Evolutionary conservation across 495 filamentous ascomycete species (phyloP).

Genomic region (Hypoxylon subgilvum): DNA sequence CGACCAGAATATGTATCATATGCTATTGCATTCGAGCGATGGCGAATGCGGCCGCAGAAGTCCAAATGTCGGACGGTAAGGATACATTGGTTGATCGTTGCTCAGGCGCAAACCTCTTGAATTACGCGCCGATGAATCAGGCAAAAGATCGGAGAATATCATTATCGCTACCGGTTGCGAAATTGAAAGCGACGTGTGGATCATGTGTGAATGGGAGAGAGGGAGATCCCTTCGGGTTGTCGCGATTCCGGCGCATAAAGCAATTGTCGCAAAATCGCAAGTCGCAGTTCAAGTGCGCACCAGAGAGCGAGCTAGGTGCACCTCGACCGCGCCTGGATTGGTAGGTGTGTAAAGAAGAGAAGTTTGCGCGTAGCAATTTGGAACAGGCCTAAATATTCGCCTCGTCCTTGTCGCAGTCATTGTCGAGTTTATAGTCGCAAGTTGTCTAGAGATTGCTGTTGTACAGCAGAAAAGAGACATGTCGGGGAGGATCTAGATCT

Average conservation of each 20-base stretch:
- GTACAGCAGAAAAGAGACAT: conserved; percentile 15
- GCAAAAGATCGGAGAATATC: neutral
- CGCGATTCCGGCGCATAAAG: conserved; percentile 14
- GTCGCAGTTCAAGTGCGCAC: conserved; percentile 3
- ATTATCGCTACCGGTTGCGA: conserved; percentile 6
- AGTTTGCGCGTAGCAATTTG: conserved; percentile 6
- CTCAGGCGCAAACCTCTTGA: conserved; percentile 13
- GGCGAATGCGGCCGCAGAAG: neutral
- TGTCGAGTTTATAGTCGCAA: neutral
- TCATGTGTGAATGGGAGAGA: neutral
- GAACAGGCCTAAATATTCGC: conserved; percentile 2
- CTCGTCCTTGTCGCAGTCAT: conserved; percentile 1
- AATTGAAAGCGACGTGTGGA: neutral
- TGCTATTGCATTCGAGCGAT: neutral
- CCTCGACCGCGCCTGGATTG: no score
- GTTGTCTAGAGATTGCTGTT: conserved; percentile 12
- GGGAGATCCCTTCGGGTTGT: neutral
- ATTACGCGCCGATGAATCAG: conserved; percentile 11
- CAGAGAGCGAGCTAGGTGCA: conserved; percentile 1
- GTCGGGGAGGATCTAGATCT: conserved; percentile 1
- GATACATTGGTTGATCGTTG: neutral
- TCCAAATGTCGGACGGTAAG: neutral
- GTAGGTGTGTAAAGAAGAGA: neutral
- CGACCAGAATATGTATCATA: neutral
- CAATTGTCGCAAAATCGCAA: conserved; percentile 11